These are phyloP conservation scores for Diaporthe helianthi DNA, from an alignment of 2,329 filamentous ascomycete species.

Conservation along the genomic window DNA sequence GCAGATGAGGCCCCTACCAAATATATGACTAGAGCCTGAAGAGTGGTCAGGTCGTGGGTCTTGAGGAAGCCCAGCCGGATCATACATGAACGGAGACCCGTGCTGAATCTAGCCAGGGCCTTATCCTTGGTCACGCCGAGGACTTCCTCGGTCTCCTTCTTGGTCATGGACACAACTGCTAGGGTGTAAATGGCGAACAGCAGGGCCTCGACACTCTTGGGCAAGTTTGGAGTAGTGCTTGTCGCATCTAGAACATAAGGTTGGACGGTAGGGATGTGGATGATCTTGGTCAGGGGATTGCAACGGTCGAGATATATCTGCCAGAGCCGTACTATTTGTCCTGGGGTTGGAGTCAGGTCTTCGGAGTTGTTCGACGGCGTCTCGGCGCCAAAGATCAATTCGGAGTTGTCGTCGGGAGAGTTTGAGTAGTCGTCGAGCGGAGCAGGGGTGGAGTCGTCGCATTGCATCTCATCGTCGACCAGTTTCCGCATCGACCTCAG, in stretches of 20 bases:
- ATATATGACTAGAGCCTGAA: conserved; percentile 67
- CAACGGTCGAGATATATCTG: conserved; percentile 77
- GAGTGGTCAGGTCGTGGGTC: conserved; percentile 62
- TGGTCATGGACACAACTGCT: conserved; percentile 61
- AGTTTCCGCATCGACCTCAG: conserved; percentile 66
- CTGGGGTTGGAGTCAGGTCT: conserved; percentile 68
- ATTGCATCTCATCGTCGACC: conserved; percentile 56
- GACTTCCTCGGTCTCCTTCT: conserved; percentile 61
- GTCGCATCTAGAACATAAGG: conserved; percentile 69
- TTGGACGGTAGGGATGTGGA: conserved; percentile 75
- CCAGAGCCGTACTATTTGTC: conserved; percentile 76
- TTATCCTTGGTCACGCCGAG: conserved; percentile 58
- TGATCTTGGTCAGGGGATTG: conserved; percentile 74
- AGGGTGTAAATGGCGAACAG: conserved; percentile 72
- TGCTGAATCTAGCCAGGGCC: conserved; percentile 59
- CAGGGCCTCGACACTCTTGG: conserved; percentile 65
- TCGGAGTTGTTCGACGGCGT: conserved; percentile 48
- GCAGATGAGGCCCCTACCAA: conserved; percentile 49
- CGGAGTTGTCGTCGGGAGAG: conserved; percentile 60
- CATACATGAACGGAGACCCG: conserved; percentile 58
- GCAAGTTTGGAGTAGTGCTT: conserved; percentile 60
- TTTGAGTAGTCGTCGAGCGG: conserved; percentile 27
- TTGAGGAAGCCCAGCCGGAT: conserved; percentile 63
- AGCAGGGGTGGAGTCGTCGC: conserved; percentile 31
- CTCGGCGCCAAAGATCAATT: conserved; percentile 53